Conservation (phyloP, 768 basidiomycete species). For the Collybia nuda region DNA sequence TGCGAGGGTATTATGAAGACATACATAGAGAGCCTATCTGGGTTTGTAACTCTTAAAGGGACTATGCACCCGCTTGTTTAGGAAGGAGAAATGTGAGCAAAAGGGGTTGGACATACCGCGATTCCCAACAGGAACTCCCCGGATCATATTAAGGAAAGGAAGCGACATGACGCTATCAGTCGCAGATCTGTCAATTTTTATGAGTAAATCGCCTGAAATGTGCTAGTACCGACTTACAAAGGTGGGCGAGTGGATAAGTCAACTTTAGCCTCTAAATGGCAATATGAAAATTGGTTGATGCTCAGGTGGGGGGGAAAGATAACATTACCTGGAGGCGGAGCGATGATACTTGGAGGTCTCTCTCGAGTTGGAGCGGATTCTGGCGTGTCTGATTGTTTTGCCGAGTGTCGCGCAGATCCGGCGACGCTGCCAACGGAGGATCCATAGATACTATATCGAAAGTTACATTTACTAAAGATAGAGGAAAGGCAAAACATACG, state of each 20-base stretch:
- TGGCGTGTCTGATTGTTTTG: not conserved
- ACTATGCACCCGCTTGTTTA: conserved; percentile 22
- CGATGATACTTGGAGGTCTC: conserved; percentile 11
- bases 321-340: conserved; percentile 10
- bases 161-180: conserved; percentile 48
- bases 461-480: not conserved
- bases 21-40: conserved; percentile 40
- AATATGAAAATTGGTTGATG: not conserved
- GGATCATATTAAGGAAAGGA: conserved; percentile 45
- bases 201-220: not conserved
- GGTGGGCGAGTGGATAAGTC: conserved; percentile 10
- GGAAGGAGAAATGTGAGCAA: not conserved
- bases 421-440: conserved; percentile 1
- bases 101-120: conserved; percentile 31
- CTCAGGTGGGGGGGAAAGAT: not conserved
- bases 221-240: conserved; percentile 6
- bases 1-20: conserved; percentile 11
- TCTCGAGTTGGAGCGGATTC: conserved; percentile 7
- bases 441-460: conserved; percentile 12
- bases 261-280: conserved; percentile 8
- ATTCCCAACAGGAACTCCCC: conserved; percentile 46
- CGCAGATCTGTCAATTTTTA: conserved; percentile 30
- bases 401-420: conserved; percentile 1
- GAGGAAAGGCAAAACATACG: conserved; percentile 24
- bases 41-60: conserved; percentile 37